phyloP scores from a whole-genome alignment of 2,329 filamentous ascomycete species.

The Mycocentrospora acerina region DNA sequence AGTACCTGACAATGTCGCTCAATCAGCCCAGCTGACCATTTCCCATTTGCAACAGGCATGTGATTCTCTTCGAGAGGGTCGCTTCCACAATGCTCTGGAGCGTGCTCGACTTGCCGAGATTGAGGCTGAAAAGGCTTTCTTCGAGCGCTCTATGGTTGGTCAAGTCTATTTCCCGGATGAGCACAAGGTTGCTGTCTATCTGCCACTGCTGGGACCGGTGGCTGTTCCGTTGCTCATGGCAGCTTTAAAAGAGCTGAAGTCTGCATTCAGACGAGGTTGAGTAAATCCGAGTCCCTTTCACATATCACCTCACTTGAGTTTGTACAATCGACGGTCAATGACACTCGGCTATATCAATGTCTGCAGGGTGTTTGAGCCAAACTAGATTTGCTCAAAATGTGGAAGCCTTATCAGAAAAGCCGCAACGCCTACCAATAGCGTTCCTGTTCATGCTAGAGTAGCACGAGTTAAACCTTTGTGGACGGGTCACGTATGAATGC shows the following conservation, averaged over 20 bases:
- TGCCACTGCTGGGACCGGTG: conserved; percentile 86
- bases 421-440: too few relatives aligned
- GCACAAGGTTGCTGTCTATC: conserved; percentile 94
- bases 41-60: conserved; percentile 77
- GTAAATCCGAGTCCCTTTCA: background rate
- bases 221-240: conserved; percentile 87
- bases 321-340: too few relatives aligned
- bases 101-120: conserved; percentile 83
- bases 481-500: too few relatives aligned
- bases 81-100: conserved; percentile 67
- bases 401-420: too few relatives aligned
- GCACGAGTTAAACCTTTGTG: too few relatives aligned
- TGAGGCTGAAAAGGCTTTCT: conserved; percentile 91
- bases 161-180: conserved; percentile 99
- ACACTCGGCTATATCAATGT: too few relatives aligned
- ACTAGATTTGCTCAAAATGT: background rate
- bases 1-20: conserved; percentile 83
- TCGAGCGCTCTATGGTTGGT: conserved; percentile 98
- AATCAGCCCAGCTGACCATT: conserved; percentile 80
- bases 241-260: conserved; percentile 67
- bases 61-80: conserved; percentile 62
- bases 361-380: too few relatives aligned
- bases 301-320: too few relatives aligned
- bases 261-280: conserved; percentile 22
- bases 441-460: too few relatives aligned